phyloP scores from a whole-genome alignment of 2,329 filamentous ascomycete species.

The Colletotrichum paranaense region DNA sequence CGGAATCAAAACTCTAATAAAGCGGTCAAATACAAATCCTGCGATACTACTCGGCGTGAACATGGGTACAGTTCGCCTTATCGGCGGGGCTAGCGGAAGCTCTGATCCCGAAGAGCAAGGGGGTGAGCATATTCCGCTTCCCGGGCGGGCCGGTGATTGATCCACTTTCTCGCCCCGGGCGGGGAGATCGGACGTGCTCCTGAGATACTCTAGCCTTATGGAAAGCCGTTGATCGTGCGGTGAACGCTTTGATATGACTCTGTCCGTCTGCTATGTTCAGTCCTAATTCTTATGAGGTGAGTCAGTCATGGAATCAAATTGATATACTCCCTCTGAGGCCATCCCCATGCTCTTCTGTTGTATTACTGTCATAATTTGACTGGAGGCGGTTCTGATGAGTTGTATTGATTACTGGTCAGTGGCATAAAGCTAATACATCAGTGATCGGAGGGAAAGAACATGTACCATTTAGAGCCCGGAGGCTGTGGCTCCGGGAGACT shows the following conservation, averaged over 20 bases:
- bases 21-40: background rate
- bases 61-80: background rate
- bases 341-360: background rate
- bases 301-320: too few relatives aligned
- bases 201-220: background rate
- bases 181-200: background rate
- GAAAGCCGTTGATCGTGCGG: background rate
- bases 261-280: background rate
- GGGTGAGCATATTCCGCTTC: background rate
- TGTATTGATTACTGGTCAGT: background rate
- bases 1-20: background rate
- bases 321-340: background rate
- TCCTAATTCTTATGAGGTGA: background rate
- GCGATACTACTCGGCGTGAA: background rate
- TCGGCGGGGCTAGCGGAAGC: background rate
- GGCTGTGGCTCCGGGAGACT: background rate
- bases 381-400: accelerated
- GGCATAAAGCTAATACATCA: background rate
- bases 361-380: background rate
- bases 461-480: background rate
- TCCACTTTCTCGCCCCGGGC: background rate
- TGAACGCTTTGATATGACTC: accelerated
- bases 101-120: background rate
- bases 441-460: background rate
- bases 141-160: too few relatives aligned